Evolutionary conservation across 2,329 filamentous ascomycete genomes (phyloP).

Genomic region (Colletotrichum siamense): DNA sequence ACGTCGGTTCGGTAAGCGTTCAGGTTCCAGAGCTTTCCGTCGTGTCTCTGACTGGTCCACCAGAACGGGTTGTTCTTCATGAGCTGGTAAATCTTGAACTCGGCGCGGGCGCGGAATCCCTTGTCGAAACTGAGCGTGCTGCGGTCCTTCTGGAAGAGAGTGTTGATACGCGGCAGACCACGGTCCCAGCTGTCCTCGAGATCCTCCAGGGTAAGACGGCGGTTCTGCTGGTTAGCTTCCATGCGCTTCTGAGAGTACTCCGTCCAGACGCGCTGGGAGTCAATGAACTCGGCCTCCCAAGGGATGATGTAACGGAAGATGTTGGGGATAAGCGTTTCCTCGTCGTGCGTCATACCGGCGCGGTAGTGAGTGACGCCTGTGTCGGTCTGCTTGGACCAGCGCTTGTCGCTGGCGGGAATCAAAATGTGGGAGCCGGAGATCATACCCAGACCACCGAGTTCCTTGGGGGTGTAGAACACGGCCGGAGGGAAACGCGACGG

Average conservation of each 20-base stretch:
- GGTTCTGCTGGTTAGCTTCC: constrained; percentile 97
- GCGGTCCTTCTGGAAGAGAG: constrained; percentile 96
- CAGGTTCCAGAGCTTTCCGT: constrained; percentile 96
- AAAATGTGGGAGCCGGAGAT: constrained; percentile 98
- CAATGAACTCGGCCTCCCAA: constrained; percentile 98
- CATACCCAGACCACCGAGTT: constrained; percentile 96
- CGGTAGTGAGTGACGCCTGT: constrained; percentile 96
- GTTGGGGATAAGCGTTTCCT: constrained; percentile 97
- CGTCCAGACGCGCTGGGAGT: constrained; percentile 98
- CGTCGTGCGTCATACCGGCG: constrained; percentile 96
- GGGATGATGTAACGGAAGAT: constrained; percentile 99
- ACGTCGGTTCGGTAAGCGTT: constrained; percentile 97
- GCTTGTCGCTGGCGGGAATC: constrained; percentile 96
- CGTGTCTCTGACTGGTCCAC: constrained; percentile 98
- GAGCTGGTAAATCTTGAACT: constrained; percentile 98
- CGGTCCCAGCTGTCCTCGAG: constrained; percentile 98
- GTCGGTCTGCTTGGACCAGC: constrained; percentile 98
- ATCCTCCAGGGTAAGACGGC: constrained; percentile 91
- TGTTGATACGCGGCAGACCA: constrained; percentile 96
- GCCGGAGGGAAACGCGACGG: constrained; percentile 97
- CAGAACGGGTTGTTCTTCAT: constrained; percentile 99
- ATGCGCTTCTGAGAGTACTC: constrained; percentile 98
- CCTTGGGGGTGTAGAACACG: constrained; percentile 98
- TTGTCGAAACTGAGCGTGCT: constrained; percentile 98
- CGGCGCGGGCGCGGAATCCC: constrained; percentile 91